A percentile compares a stretch with the other conserved stretches of the same genome.
Conservation (phyloP, 2,329 filamentous ascomycete species). For the Sodiomyces alkalinus region DNA sequence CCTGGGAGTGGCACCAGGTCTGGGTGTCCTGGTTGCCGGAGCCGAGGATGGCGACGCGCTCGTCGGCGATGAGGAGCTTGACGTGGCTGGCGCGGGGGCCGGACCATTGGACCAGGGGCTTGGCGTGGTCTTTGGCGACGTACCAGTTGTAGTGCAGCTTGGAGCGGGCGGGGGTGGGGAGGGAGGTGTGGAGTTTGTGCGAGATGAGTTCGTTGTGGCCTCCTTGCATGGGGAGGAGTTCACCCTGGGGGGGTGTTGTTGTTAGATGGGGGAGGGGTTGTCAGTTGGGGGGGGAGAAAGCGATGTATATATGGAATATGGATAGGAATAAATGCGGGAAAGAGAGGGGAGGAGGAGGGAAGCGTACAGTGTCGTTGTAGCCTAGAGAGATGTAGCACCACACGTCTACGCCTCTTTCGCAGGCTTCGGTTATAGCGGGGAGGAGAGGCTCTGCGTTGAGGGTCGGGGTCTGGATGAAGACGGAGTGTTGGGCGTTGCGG, state of each 20-base stretch:
- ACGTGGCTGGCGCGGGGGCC: conserved; percentile 59
- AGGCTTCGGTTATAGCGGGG: conserved; percentile 45
- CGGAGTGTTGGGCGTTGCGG: conserved; percentile 41
- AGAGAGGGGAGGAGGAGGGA: conserved; percentile 7
- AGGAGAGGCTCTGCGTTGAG: conserved; percentile 57
- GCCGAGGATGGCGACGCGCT: conserved; percentile 52
- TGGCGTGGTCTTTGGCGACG: conserved; percentile 55
- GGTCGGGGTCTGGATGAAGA: conserved; percentile 71
- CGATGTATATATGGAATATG: too few species aligned
- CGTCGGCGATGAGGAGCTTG: conserved; percentile 63
- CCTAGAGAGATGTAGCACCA: conserved; percentile 61
- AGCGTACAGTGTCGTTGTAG: conserved; percentile 56
- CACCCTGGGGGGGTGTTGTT: conserved; percentile 32
- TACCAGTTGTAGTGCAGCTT: conserved; percentile 53
- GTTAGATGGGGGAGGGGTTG: too few species aligned
- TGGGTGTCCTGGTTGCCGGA: conserved; percentile 74
- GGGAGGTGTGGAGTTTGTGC: conserved; percentile 37
- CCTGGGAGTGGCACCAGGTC: conserved; percentile 63
- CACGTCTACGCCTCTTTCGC: conserved; percentile 52
- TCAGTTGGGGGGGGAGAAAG: too few species aligned
- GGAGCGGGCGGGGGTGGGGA: conserved; percentile 31
- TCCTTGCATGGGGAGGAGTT: conserved; percentile 60
- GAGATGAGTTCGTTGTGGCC: conserved; percentile 62
- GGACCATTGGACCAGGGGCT: conserved; percentile 49
- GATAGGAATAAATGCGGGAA: too few species aligned